Evolutionary conservation across 176 grass and related monocot species (phyloP), one percentile per base, ranked within the genome.

Genomic region (Paspalum notatum): DNA sequence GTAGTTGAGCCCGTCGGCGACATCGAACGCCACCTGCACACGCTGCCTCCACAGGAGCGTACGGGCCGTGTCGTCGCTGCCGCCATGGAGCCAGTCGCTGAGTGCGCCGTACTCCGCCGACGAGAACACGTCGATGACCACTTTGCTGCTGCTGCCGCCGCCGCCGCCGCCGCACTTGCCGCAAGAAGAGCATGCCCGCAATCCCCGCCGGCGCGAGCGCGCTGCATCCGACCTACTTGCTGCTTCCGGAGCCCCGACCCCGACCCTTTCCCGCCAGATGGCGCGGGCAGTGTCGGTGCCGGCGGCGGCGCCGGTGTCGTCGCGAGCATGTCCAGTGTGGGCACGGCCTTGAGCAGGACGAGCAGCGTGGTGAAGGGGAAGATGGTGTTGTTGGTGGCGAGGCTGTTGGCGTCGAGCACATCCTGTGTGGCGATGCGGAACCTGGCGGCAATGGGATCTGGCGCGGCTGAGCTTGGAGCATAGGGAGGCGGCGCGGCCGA

Each of bases 321-420:
- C n/a, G n/a, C n/a, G 42, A 90, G 68, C 62, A 90, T 79, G 66
- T 81, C 84, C 11, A 69, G 54, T 44, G 89, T 91, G 65, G 91
- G 94, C 47, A 74, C 17, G 68, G 11, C 83, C 81, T 87, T 80
- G 64, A 97, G 85, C 55, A 91, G 94, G 12, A 97, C 20, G 18
- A 97, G 80, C 52, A 97, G 71, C 38, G 91, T 97, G 55, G 89
- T 97, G 88, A 94, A 97, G 13, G 91, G 91, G 74, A 16, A 94
- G 6, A 97, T 87, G 58, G 8, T 80, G 40, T 75, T 58, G 12
- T 14, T 42, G 12, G 38, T 55, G 9, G 53, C 40, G 62, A 97
- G 80, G 9, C 27, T 63, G 55, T 97, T 97, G 37, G 91, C 94
- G 3, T 90, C 72, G 6, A 82, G 80, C 15, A 94, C 72, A 6